Base-by-base conservation (phyloP, 495 filamentous ascomycete genomes). In the Neurospora sp. region DNA sequence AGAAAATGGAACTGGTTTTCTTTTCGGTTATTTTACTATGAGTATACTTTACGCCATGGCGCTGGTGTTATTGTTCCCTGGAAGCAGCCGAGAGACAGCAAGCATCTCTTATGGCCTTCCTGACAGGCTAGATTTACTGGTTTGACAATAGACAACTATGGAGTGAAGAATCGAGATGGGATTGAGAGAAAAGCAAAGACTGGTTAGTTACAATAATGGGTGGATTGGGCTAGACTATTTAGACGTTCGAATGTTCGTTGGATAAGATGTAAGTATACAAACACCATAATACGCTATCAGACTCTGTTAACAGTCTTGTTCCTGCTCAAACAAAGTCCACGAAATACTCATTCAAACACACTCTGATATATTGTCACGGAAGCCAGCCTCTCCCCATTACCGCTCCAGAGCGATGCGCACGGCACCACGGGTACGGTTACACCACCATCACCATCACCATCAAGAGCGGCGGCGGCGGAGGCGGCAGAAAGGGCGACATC, bases 381-480 rank as follows among this genome's bases (percentile, higher is more conserved):
- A 27, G 27, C 53, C 10, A 61, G 3, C 22, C 20, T 61, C 12
- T 61, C 53, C 3, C 53, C 53, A 61, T 16, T 0, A 3, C 12
- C 53, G 9, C 22, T 31, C 53, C 53, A 61, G 6, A 61, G 53
- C 41, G 77, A 78, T 53, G 42, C 59, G 40, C 75, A 79, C 22
- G 77, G 76, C 68, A 80, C 75, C 35, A 80, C 76, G 12, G 73
- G 59, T 20, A 53, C 72, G 14, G 9, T 35, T 35, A 35, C 31
- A 35, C 31, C 31, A 35, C 31, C 31, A 31, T 31, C 27, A 35
- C 4, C 4, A 35, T 35, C 12, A 1, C 14, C 40, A n/a, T 70
- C 73, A 6, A 5, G 65, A 0, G 31, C 70, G 53, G 53, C 20
- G 20, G 20, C 9, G 48, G 20, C n/a, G 2, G 27, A 31, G 27